Evolutionary conservation across 1,284 basidiomycete species (phyloP).

Genomic region (Leccinum variabile): DNA sequence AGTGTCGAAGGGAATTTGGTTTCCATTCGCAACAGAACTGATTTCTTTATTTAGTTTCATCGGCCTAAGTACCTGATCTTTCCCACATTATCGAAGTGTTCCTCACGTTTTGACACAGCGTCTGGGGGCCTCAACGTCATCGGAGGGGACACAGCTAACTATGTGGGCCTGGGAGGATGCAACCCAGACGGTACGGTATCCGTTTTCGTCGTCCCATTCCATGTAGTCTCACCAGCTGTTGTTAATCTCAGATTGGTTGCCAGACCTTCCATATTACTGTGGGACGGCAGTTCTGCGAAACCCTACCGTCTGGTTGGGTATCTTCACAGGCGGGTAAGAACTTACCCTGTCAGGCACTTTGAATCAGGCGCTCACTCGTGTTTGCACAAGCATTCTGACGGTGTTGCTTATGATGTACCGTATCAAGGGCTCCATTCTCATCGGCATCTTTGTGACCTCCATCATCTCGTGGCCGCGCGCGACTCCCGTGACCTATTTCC

Average conservation of each 20-base stretch:
- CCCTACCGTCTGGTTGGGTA: conserved; percentile 87
- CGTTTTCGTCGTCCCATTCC: not conserved
- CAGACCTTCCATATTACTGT: conserved; percentile 60
- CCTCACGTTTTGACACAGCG: conserved; percentile 38
- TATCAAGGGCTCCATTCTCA: conserved; percentile 80
- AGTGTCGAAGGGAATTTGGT: conserved; percentile 26
- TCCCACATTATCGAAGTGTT: not conserved
- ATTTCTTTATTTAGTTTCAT: conserved; percentile 51
- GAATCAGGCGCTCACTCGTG: conserved; percentile 16
- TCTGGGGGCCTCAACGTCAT: conserved; percentile 74
- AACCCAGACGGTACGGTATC: conserved; percentile 44
- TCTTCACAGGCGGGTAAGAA: conserved; percentile 78
- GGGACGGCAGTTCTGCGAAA: conserved; percentile 64
- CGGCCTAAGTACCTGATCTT: conserved; percentile 44
- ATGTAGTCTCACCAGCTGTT: conserved; percentile 1
- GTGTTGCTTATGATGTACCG: conserved; percentile 83
- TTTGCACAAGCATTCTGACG: conserved; percentile 60
- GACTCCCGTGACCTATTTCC: conserved; percentile 82
- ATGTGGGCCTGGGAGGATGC: conserved; percentile 85
- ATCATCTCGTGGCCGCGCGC: conserved; percentile 87
- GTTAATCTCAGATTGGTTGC: conserved; percentile 34
- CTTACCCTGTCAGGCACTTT: conserved; percentile 1
- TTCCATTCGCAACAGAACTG: not conserved
- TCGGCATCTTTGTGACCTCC: conserved; percentile 84
- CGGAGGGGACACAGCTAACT: conserved; percentile 70